Conservation (phyloP, 257 asterid species). For the Leptodermis oblonga region DNA sequence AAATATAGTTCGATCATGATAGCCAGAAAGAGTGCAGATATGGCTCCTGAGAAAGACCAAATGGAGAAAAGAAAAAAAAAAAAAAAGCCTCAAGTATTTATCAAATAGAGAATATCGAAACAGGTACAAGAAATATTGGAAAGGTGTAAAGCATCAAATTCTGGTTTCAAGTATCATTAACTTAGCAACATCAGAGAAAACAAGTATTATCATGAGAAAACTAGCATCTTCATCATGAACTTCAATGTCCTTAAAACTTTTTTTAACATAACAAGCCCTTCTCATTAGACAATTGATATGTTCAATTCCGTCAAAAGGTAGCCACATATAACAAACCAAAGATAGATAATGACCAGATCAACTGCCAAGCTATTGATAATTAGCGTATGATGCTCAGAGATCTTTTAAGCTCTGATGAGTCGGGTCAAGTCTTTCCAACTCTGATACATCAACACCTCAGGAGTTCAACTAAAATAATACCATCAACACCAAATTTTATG, state of each 20-base stretch:
- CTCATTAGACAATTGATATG: not conserved
- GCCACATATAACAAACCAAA: not conserved
- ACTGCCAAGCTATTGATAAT: not conserved
- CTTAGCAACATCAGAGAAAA: not conserved
- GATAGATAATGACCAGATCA: not conserved
- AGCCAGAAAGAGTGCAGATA: slow-evolving; percentile 77
- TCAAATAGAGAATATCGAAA: slow-evolving; percentile 1
- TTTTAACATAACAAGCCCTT: not conserved
- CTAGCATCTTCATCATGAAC: not conserved
- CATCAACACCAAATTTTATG: not conserved
- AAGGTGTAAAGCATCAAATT: not conserved
- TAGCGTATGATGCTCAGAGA: not conserved
- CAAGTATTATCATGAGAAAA: not conserved
- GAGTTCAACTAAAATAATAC: not conserved
- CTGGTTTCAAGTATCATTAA: not conserved
- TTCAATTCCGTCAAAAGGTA: not conserved
- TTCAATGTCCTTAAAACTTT: slow-evolving; percentile 3
- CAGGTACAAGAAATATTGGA: not conserved
- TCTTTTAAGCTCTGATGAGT: not conserved
- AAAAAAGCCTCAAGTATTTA: not conserved
- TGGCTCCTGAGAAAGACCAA: slow-evolving; percentile 61
- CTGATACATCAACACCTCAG: not conserved
- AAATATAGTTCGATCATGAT: slow-evolving; percentile 88
- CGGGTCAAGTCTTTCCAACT: not conserved
- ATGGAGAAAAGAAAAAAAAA: not conserved